phyloP scores from a whole-genome alignment of 768 basidiomycete genomes.

The Antrodiella citrinella region DNA sequence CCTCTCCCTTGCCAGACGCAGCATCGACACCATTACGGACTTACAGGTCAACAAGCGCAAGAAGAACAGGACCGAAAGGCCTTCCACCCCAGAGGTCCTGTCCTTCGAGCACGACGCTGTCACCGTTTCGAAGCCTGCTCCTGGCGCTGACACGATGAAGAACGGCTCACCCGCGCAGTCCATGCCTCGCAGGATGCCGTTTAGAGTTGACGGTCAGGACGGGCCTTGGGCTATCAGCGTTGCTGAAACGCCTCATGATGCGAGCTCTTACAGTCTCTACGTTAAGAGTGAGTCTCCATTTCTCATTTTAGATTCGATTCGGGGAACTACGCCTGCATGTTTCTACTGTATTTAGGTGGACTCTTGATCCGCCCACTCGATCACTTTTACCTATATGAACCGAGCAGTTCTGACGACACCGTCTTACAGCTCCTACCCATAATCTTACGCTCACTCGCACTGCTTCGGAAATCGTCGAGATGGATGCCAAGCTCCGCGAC shows the following conservation, averaged over 20 bases:
- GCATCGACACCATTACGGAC: slow-evolving; percentile 36
- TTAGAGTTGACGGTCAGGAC: slow-evolving; percentile 66
- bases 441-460: slow-evolving; percentile 82
- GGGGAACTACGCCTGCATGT: neutral
- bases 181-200: slow-evolving; percentile 33
- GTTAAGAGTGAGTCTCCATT: slow-evolving; percentile 70
- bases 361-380: slow-evolving; percentile 11
- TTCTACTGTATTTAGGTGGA: slow-evolving; percentile 5
- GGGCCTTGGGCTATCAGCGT: slow-evolving; percentile 86
- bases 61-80: slow-evolving; percentile 27
- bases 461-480: slow-evolving; percentile 67
- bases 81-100: slow-evolving; percentile 32
- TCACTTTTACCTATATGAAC: slow-evolving; percentile 10
- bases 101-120: slow-evolving; percentile 33
- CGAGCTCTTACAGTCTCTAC: slow-evolving; percentile 72
- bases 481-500: slow-evolving; percentile 75
- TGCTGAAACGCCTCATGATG: slow-evolving; percentile 74
- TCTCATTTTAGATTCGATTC: slow-evolving; percentile 18
- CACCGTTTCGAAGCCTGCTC: slow-evolving; percentile 14
- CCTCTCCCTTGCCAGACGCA: slow-evolving; percentile 29
- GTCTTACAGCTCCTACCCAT: slow-evolving; percentile 71
- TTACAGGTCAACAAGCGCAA: slow-evolving; percentile 22
- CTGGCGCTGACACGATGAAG: slow-evolving; percentile 17
- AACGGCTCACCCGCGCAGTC: slow-evolving; percentile 16
- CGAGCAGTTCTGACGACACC: slow-evolving; percentile 22